Percentiles rank a stretch among this genome's conserved stretches.
These are phyloP conservation scores for Rhodotorula sp. DNA, from an alignment of 1,284 basidiomycete species.

Conservation along the genomic window DNA sequence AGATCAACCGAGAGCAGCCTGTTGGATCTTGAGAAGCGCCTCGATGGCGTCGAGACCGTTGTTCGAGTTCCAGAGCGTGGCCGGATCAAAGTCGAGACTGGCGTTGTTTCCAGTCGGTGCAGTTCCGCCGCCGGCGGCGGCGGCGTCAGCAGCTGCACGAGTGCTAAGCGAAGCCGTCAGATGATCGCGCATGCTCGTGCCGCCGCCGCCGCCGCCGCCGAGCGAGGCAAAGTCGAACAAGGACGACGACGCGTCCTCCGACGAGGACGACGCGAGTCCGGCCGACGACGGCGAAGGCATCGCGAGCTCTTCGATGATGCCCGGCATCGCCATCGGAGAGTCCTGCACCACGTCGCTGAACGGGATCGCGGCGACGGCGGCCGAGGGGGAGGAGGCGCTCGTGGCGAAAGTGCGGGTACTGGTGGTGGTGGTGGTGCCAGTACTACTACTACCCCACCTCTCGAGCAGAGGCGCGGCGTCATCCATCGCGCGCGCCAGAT, in stretches of 20 bases:
- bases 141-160: neutral
- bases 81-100: neutral
- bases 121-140: neutral
- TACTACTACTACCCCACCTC: neutral
- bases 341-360: neutral
- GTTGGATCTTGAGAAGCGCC: neutral
- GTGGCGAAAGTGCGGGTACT: neutral
- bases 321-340: neutral
- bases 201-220: neutral
- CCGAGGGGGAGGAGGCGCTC: too few relatives aligned
- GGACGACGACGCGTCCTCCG: neutral
- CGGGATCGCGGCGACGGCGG: too few relatives aligned
- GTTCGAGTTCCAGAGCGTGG: neutral
- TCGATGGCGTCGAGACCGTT: neutral
- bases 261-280: neutral
- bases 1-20: neutral
- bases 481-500: neutral
- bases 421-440: too few relatives aligned
- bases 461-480: neutral
- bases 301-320: too few relatives aligned
- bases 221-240: neutral
- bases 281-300: neutral
- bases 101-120: neutral
- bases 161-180: too few relatives aligned
- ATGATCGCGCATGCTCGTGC: neutral